Evolutionary conservation across 768 basidiomycete species (phyloP).

Genomic region (Pleurotus ostreatus): DNA sequence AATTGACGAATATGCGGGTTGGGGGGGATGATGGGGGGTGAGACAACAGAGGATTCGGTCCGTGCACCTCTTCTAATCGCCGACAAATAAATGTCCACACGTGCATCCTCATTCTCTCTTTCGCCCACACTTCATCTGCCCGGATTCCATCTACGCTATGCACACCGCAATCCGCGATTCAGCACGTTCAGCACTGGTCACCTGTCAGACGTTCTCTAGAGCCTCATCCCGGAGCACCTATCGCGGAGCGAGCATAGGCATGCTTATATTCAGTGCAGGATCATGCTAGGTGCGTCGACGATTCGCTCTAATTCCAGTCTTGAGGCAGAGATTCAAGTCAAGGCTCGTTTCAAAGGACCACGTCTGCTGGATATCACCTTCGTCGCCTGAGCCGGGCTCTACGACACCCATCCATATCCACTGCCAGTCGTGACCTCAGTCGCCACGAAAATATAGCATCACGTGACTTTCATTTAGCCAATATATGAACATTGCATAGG

Average conservation of each 20-base stretch:
- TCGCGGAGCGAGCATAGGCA: no score
- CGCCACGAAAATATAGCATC: background rate
- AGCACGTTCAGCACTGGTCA: background rate
- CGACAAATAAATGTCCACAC: conserved; percentile 9
- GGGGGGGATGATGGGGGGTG: conserved; percentile 8
- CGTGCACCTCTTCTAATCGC: conserved; percentile 9
- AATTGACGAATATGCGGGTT: conserved; percentile 10
- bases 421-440: background rate
- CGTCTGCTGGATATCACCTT: background rate
- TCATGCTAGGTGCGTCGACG: no score
- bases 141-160: no score
- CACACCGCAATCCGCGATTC: background rate
- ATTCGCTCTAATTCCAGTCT: no score
- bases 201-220: background rate
- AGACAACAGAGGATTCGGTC: conserved; percentile 8
- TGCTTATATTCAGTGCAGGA: no score
- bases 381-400: no score
- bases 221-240: background rate
- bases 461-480: background rate
- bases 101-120: conserved; percentile 4
- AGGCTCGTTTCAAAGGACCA: background rate
- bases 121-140: background rate
- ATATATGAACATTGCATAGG: no score
- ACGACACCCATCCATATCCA: no score
- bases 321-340: no score